phyloP scores from a whole-genome alignment of 306 rosid species.

The Begonia peltatifolia region DNA sequence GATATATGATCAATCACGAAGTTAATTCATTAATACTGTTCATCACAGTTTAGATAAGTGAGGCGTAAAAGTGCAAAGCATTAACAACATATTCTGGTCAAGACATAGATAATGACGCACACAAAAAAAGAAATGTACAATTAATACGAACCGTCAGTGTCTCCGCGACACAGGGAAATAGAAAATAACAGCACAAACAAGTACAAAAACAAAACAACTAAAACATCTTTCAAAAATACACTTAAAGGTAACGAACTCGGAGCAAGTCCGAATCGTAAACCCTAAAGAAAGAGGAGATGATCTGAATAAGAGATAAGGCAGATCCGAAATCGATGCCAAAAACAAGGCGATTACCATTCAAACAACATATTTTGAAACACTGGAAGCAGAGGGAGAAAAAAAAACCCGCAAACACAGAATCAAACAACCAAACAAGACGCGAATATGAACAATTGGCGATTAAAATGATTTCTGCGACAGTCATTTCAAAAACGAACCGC shows the following conservation, averaged over 20 bases:
- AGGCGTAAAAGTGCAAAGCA: too few species aligned
- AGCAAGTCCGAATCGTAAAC: neutral
- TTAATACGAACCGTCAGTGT: neutral
- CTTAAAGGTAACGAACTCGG: neutral
- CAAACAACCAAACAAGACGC: too few species aligned
- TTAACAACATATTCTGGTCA: neutral
- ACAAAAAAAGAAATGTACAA: neutral
- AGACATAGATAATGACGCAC: neutral
- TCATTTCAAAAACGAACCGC: neutral
- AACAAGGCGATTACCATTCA: neutral
- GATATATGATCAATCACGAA: too few species aligned
- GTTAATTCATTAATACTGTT: too few species aligned
- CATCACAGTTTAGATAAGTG: too few species aligned
- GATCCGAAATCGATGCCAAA: constrained; percentile 12
- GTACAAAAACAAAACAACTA: neutral
- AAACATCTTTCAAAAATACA: neutral
- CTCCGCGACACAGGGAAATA: neutral
- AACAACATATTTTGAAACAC: neutral
- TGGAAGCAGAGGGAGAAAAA: neutral
- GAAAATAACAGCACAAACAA: neutral
- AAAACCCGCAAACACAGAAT: neutral
- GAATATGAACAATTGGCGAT: neutral
- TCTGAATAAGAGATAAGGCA: neutral
- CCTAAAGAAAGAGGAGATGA: neutral
- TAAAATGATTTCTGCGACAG: neutral